A percentile compares a stretch with the other conserved stretches of the same genome.
phyloP scores from a whole-genome alignment of 1,284 basidiomycete genomes.

The Apiotrichum siamense region DNA sequence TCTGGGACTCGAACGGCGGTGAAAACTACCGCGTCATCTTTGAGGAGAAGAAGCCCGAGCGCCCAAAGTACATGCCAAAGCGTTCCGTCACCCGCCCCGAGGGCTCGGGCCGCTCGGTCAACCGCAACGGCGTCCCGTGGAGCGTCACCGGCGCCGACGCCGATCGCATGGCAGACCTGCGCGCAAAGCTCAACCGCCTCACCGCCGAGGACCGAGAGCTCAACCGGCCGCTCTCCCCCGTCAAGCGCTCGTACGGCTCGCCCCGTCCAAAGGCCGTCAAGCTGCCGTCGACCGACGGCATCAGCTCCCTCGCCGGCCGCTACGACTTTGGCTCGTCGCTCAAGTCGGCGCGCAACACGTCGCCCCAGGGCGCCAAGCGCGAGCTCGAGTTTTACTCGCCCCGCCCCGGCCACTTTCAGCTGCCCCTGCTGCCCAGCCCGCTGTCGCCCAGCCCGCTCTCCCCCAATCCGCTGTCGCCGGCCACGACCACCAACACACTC shows the following conservation, averaged over 20 bases:
- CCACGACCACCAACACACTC: background rate
- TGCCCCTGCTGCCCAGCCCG: slow-evolving; percentile 3
- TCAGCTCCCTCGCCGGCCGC: slow-evolving; percentile 30
- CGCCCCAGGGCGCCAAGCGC: slow-evolving; percentile 8
- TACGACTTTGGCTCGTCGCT: slow-evolving; percentile 54
- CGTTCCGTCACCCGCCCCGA: slow-evolving; percentile 17
- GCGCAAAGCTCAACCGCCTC: slow-evolving; percentile 50
- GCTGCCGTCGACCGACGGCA: slow-evolving; percentile 20
- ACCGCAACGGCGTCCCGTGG: slow-evolving; percentile 42
- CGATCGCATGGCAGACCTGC: slow-evolving; percentile 47
- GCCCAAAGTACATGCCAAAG: slow-evolving; percentile 18
- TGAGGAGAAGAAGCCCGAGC: slow-evolving; percentile 24
- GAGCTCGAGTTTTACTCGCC: slow-evolving; percentile 40
- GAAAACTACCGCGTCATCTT: slow-evolving; percentile 66
- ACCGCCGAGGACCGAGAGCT: slow-evolving; percentile 45
- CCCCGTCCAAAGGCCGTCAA: slow-evolving; percentile 8
- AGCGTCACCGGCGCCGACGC: slow-evolving; percentile 42
- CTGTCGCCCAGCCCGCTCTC: background rate
- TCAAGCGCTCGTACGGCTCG: slow-evolving; percentile 18
- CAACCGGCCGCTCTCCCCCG: slow-evolving; percentile 5
- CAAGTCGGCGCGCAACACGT: slow-evolving; percentile 39
- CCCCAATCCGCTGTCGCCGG: background rate
- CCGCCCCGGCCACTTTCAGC: slow-evolving; percentile 19
- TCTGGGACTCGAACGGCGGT: slow-evolving; percentile 88
- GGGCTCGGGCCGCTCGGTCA: slow-evolving; percentile 36